Base-by-base conservation (phyloP, 2,329 filamentous ascomycete species). In the Penicillium sp. region DNA sequence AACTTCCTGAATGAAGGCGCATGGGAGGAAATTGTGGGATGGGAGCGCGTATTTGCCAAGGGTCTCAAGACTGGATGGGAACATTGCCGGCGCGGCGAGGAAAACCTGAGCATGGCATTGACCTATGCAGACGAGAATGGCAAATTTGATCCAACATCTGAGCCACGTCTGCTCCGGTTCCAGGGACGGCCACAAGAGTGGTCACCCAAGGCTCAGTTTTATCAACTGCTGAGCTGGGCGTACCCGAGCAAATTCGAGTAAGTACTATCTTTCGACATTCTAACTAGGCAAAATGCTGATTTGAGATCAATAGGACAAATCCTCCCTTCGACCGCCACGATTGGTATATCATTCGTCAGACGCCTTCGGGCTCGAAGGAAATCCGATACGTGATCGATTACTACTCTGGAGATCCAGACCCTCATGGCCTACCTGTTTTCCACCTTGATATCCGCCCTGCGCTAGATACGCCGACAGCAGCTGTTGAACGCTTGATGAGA, bases 1-100 rank as follows among this genome's bases (percentile, higher is more conserved):
- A 99, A 99, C 75, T 97, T 97, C 68, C 75, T 99, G 55, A 99
- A 99, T 72, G 94, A 99, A 73, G 94, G 94, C 60, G 94, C 94
- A 7, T 99, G 94, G 94, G 83, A 84, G 16, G 94, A 99, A 79
- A 96, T 99, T 68, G 82, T 94, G 61, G 89, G 88, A 39, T 97
- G 93, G 93, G 94, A 99, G 79, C 82, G 86, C 52, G 84, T 92
- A 49, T 99, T 97, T 70, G 80, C 83, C 18, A 81, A 81, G 32
- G 94, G 94, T 0, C 73, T 97, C 23, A 77, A 74, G 56, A 80
- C 83, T 43, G 91, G 89, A 38, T 93, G 88, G 85, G 79, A 85
- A 61, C 81, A 87, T 55, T 94, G 90, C 73, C 83, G 81, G 56
- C 83, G 83, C 41, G 91, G 91, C 51, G 90, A 93, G 71, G 81